Conservation (phyloP, 805 yeast genomes). For the Candida krabiensis region DNA sequence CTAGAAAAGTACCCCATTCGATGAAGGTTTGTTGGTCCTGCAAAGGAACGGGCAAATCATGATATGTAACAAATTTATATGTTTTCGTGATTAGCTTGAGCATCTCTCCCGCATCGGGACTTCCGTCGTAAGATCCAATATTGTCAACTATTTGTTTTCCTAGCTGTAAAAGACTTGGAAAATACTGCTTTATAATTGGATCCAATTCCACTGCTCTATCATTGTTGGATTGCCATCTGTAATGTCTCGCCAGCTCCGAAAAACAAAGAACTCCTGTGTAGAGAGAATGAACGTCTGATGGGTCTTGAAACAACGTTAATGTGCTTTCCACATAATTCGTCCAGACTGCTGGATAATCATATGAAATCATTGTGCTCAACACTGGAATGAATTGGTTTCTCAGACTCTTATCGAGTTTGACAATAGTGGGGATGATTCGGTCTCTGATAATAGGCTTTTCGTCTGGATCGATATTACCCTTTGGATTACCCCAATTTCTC, state of each 20-base stretch:
- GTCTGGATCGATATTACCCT: slow-evolving; percentile 51
- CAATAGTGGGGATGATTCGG: slow-evolving; percentile 64
- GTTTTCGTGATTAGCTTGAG: slow-evolving; percentile 72
- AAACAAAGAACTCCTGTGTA: slow-evolving; percentile 77
- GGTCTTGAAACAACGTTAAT: slow-evolving; percentile 42
- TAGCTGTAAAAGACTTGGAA: slow-evolving; percentile 66
- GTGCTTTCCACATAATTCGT: slow-evolving; percentile 52
- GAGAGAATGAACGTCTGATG: slow-evolving; percentile 39
- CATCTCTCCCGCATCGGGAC: slow-evolving; percentile 59
- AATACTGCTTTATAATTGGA: slow-evolving; percentile 56
- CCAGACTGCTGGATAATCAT: slow-evolving; percentile 48
- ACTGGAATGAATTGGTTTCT: slow-evolving; percentile 53
- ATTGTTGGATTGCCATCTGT: slow-evolving; percentile 70
- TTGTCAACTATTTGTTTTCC: slow-evolving; percentile 56
- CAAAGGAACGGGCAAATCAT: slow-evolving; percentile 71
- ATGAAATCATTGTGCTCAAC: slow-evolving; percentile 48
- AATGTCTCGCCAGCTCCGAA: slow-evolving; percentile 71
- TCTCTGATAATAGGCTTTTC: slow-evolving; percentile 77
- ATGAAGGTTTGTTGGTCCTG: slow-evolving; percentile 52
- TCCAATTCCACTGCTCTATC: slow-evolving; percentile 55
- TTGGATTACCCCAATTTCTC: slow-evolving; percentile 56
- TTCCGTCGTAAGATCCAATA: slow-evolving; percentile 21
- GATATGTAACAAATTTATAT: slow-evolving; percentile 78
- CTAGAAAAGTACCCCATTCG: slow-evolving; percentile 78
- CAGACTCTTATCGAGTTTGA: slow-evolving; percentile 42